These are phyloP conservation scores for Ehretia macrophylla DNA, from an alignment of 257 asterid species.

Conservation along the genomic window DNA sequence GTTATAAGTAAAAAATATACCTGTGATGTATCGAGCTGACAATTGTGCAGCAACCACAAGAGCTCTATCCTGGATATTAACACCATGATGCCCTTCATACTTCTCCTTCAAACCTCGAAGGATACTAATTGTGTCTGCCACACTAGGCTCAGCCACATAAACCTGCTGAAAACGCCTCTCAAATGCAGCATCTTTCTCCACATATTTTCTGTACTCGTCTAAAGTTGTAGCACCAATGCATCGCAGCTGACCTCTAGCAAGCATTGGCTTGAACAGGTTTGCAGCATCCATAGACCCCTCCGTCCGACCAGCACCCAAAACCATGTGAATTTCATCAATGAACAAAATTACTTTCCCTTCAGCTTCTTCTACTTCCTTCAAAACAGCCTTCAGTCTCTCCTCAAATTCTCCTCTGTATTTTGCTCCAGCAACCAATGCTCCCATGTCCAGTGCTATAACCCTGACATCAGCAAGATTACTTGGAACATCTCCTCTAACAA, in stretches of 20 bases:
- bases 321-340: slow-evolving; percentile 35
- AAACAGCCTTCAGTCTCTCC: slow-evolving; percentile 27
- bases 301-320: slow-evolving; percentile 31
- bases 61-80: slow-evolving; percentile 30
- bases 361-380: slow-evolving; percentile 31
- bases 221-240: slow-evolving; percentile 39
- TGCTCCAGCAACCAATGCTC: slow-evolving; percentile 35
- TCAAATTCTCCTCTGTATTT: slow-evolving; percentile 37
- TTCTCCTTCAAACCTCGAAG: slow-evolving; percentile 33
- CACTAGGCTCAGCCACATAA: slow-evolving; percentile 37
- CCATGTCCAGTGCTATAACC: slow-evolving; percentile 29
- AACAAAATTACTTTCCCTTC: slow-evolving; percentile 34
- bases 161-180: slow-evolving; percentile 40
- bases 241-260: slow-evolving; percentile 33
- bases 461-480: slow-evolving; percentile 26
- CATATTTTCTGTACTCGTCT: slow-evolving; percentile 29
- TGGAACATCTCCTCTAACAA: slow-evolving; percentile 29
- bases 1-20: slow-evolving; percentile 6
- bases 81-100: slow-evolving; percentile 38
- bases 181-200: slow-evolving; percentile 41
- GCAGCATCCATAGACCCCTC: slow-evolving; percentile 43
- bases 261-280: slow-evolving; percentile 32
- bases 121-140: slow-evolving; percentile 26
- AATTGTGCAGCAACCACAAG: slow-evolving; percentile 35
- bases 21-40: slow-evolving; percentile 29